Percentiles rank a stretch among this genome's conserved stretches.
phyloP scores from a whole-genome alignment of 2,329 filamentous ascomycete genomes.

The Alternaria sp. region DNA sequence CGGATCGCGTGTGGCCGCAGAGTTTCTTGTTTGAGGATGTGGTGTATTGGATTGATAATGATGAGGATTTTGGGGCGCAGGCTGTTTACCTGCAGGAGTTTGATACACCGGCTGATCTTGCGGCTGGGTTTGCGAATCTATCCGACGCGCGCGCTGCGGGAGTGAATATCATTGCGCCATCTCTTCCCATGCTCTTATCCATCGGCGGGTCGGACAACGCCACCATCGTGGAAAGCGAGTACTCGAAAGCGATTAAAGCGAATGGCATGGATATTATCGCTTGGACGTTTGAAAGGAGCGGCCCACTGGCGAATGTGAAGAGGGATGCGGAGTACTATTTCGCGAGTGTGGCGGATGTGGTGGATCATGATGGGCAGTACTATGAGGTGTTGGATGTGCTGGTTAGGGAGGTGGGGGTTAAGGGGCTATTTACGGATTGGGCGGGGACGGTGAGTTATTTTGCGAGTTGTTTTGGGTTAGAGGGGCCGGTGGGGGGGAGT shows the following conservation, averaged over 20 bases:
- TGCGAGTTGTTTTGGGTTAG: conserved; percentile 68
- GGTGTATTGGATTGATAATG: conserved; percentile 68
- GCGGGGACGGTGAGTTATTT: conserved; percentile 70
- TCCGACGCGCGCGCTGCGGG: conserved; percentile 61
- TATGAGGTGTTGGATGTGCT: conserved; percentile 68
- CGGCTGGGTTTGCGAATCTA: conserved; percentile 60
- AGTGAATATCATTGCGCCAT: conserved; percentile 66
- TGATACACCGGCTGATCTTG: conserved; percentile 57
- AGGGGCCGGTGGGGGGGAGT: conserved; percentile 22
- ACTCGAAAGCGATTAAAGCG: conserved; percentile 65
- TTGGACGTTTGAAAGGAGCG: conserved; percentile 70
- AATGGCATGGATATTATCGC: conserved; percentile 68
- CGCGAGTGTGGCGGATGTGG: conserved; percentile 57
- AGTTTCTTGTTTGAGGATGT: conserved; percentile 68
- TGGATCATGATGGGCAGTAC: conserved; percentile 68
- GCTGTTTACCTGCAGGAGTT: conserved; percentile 68
- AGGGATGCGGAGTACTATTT: conserved; percentile 42
- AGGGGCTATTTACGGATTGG: conserved; percentile 71
- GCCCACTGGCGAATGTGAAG: conserved; percentile 59
- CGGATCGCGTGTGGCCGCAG: conserved; percentile 58
- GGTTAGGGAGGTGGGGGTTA: conserved; percentile 64
- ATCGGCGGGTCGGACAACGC: conserved; percentile 54
- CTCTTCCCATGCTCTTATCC: conserved; percentile 64
- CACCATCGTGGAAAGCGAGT: conserved; percentile 64
- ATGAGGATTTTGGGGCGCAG: conserved; percentile 65